A percentile compares a stretch with the other conserved stretches of the same genome.
Evolutionary conservation across 345 rosid genomes (phyloP).

Genomic region (Hypericum androsaemum): DNA sequence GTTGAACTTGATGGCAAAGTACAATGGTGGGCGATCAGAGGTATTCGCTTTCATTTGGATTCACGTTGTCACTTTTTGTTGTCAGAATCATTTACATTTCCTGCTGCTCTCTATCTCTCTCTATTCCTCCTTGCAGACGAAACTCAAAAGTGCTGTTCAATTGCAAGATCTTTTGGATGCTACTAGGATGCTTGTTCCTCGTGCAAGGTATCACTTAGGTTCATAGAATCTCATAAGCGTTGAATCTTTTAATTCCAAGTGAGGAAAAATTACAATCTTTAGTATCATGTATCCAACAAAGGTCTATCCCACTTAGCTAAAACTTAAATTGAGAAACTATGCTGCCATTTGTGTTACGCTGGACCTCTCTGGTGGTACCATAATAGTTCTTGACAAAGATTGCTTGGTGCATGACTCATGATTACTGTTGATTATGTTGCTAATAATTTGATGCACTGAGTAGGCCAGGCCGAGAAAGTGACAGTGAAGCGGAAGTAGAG

Average conservation of each 20-base stretch:
- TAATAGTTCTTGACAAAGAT: neutral
- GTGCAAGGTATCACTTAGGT: constrained; percentile 52
- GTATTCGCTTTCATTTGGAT: constrained; percentile 27
- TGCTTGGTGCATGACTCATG: neutral
- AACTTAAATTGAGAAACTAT: too few relatives aligned
- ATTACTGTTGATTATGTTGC: neutral
- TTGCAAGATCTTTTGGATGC: constrained; percentile 99
- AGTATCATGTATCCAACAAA: too few relatives aligned
- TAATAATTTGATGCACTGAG: constrained; percentile 17
- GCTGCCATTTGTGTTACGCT: too few relatives aligned
- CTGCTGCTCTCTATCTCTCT: constrained; percentile 1
- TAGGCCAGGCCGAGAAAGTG: constrained; percentile 90
- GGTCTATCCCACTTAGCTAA: too few relatives aligned
- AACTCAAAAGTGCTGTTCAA: constrained; percentile 92
- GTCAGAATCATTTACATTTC: constrained; percentile 3
- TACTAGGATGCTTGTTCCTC: constrained; percentile 88
- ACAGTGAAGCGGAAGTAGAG: constrained; percentile 98
- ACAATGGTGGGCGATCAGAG: constrained; percentile 94
- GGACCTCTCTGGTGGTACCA: too few relatives aligned
- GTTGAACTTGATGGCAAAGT: constrained; percentile 88
- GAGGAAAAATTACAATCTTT: too few relatives aligned
- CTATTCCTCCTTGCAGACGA: constrained; percentile 48
- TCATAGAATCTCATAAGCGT: too few relatives aligned
- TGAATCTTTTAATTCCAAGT: too few relatives aligned
- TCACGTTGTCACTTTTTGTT: neutral